Base-by-base conservation (phyloP, 805 yeast genomes). In the Starmerella stigmatis region DNA sequence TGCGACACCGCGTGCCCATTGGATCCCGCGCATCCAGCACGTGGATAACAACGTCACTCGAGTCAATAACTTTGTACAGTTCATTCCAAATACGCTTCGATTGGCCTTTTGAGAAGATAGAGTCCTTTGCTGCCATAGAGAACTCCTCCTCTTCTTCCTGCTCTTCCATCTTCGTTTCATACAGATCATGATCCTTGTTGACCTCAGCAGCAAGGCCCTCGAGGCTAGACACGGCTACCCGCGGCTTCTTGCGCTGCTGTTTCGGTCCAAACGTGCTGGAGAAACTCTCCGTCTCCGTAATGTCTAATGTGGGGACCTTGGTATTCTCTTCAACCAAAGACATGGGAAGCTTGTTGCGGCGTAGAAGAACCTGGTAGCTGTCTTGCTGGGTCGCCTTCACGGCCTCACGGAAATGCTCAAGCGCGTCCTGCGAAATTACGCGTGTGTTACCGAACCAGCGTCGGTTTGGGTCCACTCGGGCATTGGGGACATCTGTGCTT, bases 51-150 rank as follows among this genome's bases (percentile, higher is more conserved):
- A 89, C 96, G 69, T 89, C 98, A 0, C 96, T 86, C 10, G 97
- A 89, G 65, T 89, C 98, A 56, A 89, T 86, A 41, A 89, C 98
- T 63, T 89, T 89, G 66, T 92, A 89, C 49, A 89, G 72, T 64
- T 89, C 98, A 64, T 92, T 92, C 98, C 98, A 89, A 56, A 89
- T 89, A 70, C 98, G 82, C 68, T 89, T 89, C 39, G 96, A 86
- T 69, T 89, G 98, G 58, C 98, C 98, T 64, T 89, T 89, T 61
- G 81, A 79, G 72, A 89, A 89, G 64, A 89, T 88, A 49, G 92
- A 88, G 65, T 92, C 98, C 62, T 85, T 86, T 31, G 96, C 95
- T 57, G 85, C 92, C 57, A 79, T 80, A 4, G 94, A 74, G 75
- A 81, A 84, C 45, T 85, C 95, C 54, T 86, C 94, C 41, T 79